Base-by-base conservation (phyloP, 805 yeast species). In the Ogataea wickerhamii region DNA sequence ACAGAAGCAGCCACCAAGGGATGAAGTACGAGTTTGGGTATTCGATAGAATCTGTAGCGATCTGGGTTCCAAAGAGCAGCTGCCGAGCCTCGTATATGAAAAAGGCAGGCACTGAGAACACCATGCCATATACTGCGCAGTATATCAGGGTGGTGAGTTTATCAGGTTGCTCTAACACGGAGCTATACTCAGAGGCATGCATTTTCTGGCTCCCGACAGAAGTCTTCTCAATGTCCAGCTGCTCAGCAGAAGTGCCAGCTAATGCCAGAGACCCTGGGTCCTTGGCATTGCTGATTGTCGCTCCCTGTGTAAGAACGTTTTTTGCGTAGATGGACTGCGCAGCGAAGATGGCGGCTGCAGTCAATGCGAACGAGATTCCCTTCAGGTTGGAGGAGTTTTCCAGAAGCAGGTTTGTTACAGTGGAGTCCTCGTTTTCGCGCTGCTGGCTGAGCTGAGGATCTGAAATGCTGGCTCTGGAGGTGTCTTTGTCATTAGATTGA, bases 301-400 rank as follows among this genome's bases (percentile, higher is more conserved):
- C 54, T 37, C 60, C 63, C 48, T 52, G 61, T 25, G 89, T 86
- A 44, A 87, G 74, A 27, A 88, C 78, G 46, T 78, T 81, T 62
- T 88, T 88, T 26, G 93, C 88, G 60, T 86, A 87, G 31, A 88
- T 84, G 56, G 87, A 87, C 55, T 87, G 95, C 2, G 80, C 75
- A 4, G 91, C 95, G 66, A 88, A 87, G 14, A 87, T 76, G 6
- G 83, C 57, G 34, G 89, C 74, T 4, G 93, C 78, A 21, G 77
- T 42, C 7, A 81, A 62, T 10, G 95, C 91, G 53, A 73, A 82
- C 2, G 73, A 21, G n/a, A 86, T 61, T 5, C 96, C 96, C 43
- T 68, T 57, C 29, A 78, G 58, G 47, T 76, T 73, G 8, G 45
- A 44, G 7, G 51, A 37, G 14, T 38, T 44, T 18, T 44, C 40